Conservation (phyloP, 768 basidiomycete species). For the Leccinum subgranulosum region DNA sequence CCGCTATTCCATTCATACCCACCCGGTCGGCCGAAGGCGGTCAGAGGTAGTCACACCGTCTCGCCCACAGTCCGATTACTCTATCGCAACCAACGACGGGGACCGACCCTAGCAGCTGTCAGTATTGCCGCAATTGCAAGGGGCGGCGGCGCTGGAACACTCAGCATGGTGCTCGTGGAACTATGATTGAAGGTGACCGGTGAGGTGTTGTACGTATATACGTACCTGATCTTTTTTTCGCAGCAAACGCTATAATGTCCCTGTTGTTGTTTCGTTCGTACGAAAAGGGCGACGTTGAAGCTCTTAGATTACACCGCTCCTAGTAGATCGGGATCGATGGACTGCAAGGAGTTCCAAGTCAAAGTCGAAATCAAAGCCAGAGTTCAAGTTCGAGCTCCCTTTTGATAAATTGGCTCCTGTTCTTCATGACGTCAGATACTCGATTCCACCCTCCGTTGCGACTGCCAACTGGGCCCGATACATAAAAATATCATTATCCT, state of each 20-base stretch:
- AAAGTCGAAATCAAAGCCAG: background rate
- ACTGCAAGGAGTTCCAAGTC: background rate
- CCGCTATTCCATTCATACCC: background rate
- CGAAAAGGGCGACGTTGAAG: too few relatives aligned
- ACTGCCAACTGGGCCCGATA: background rate
- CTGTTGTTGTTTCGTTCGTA: background rate
- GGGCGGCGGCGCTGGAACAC: background rate
- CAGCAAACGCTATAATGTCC: background rate
- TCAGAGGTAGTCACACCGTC: background rate
- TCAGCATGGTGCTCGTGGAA: background rate
- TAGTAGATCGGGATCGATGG: background rate
- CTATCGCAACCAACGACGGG: background rate
- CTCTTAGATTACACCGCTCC: background rate
- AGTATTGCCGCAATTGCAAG: background rate
- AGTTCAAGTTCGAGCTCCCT: background rate
- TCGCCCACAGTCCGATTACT: background rate
- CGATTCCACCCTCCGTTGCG: background rate
- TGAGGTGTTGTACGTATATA: too few relatives aligned
- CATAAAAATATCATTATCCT: too few relatives aligned
- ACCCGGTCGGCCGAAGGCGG: background rate
- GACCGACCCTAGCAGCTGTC: background rate
- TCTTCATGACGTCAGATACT: background rate
- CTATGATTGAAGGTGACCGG: background rate
- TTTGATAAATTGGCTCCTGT: background rate
- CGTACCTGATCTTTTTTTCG: background rate